These are phyloP conservation scores for Tieghemiomyces parasiticus DNA, from an alignment of 192 early-diverging fungal species.

Conservation along the genomic window DNA sequence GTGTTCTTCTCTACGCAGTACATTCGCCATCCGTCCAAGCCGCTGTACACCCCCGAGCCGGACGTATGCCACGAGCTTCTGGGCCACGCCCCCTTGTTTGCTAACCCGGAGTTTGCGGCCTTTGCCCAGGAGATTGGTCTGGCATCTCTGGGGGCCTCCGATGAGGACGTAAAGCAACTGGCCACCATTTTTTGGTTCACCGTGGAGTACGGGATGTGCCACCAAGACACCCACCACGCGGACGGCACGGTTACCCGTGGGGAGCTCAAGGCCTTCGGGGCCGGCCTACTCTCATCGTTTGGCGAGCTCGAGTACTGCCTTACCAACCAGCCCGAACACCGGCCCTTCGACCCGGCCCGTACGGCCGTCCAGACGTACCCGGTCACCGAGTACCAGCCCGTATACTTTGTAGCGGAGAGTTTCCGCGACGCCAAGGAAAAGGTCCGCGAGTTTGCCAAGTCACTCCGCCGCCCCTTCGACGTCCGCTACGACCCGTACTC, in stretches of 20 bases:
- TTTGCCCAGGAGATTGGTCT: conserved; percentile 91
- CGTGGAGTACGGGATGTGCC: conserved; percentile 86
- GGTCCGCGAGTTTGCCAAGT: conserved; percentile 68
- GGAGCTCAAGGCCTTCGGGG: conserved; percentile 75
- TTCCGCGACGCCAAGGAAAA: conserved; percentile 88
- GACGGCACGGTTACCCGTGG: conserved; percentile 25
- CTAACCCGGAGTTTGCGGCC: conserved; percentile 81
- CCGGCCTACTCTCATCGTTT: conserved; percentile 83
- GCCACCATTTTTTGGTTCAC: conserved; percentile 90
- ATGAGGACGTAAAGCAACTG: conserved; percentile 81
- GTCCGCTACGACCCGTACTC: conserved; percentile 87
- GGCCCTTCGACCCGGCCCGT: conserved; percentile 73
- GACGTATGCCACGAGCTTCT: conserved; percentile 95
- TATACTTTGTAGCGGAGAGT: conserved; percentile 89
- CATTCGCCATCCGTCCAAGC: conserved; percentile 83
- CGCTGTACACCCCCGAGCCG: conserved; percentile 86
- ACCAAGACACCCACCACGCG: conserved; percentile 20
- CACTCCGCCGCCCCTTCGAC: conserved; percentile 70
- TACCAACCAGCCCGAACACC: conserved; percentile 59
- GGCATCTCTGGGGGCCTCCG: conserved; percentile 79
- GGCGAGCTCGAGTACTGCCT: conserved; percentile 89
- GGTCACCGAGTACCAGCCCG: conserved; percentile 86
- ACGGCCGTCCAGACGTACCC: conserved; percentile 59
- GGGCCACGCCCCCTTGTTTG: conserved; percentile 74
- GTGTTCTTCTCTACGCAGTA: conserved; percentile 98